Evolutionary conservation across 768 basidiomycete genomes (phyloP).

Genomic region (Lactifluus echinatus): DNA sequence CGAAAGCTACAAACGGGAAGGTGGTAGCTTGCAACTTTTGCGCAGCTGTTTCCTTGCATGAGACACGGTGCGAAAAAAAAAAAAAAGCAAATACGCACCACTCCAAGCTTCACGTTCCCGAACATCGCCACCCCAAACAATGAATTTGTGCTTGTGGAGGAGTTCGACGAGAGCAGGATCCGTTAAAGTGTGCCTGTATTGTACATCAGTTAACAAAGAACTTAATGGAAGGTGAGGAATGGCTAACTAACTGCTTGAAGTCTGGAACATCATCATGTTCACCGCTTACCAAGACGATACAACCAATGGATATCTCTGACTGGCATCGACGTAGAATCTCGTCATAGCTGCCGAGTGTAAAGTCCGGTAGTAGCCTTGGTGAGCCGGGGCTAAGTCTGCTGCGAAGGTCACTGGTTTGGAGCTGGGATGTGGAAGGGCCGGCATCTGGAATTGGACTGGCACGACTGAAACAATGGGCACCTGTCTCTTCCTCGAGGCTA

Average conservation of each 20-base stretch:
- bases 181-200: constrained; percentile 59
- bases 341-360: constrained; percentile 75
- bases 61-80: not conserved
- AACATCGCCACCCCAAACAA: constrained; percentile 92
- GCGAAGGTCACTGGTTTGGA: constrained; percentile 27
- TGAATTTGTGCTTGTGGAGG: constrained; percentile 62
- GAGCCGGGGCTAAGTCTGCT: constrained; percentile 22
- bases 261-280: constrained; percentile 86
- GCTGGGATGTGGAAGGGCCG: constrained; percentile 38
- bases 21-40: constrained; percentile 82
- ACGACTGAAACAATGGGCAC: constrained; percentile 52
- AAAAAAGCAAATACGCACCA: constrained; percentile 32
- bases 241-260: constrained; percentile 66
- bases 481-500: constrained; percentile 78
- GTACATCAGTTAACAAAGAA: not conserved
- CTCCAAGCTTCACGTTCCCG: constrained; percentile 76
- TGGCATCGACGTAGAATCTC: constrained; percentile 63
- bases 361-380: constrained; percentile 66
- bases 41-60: constrained; percentile 33
- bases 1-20: constrained; percentile 87
- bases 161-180: constrained; percentile 60
- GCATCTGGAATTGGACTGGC: constrained; percentile 28
- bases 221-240: not conserved
- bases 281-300: constrained; percentile 74
- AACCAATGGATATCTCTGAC: constrained; percentile 62